Base-by-base conservation (phyloP, 345 rosid genomes). In the Populus tremula region DNA sequence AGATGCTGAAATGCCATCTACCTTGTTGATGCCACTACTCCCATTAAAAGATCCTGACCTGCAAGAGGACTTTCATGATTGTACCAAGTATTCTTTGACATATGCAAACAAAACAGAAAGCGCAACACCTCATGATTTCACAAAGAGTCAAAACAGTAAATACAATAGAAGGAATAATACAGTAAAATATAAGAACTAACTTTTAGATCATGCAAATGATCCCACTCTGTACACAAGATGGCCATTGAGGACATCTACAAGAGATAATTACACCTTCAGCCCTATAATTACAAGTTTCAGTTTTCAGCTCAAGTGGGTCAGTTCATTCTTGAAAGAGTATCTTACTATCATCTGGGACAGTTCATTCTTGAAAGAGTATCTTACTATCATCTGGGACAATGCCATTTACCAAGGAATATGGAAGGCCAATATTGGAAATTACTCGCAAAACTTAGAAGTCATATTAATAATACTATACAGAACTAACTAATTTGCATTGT, bases 11-110 rank as follows among this genome's bases (percentile, higher is more conserved):
- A 81, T 70, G 35, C 69, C 79, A 66, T 87, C 87, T n/a, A 75
- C 72, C 77, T 83, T 87, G 73, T 67, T 87, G 41, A 75, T 73
- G 54, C 85, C 81, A 75, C 76, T 67, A 62, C 74, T 64, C 66
- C 85, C 85, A 75, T 63, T 76, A 18, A 77, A 77, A 64, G 86
- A 85, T 69, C 89, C 88, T 18, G 87, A 73, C 69, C 91, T 88
- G 87, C 79, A 81, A 68, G 71, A 79, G 65, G 45, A 67, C 56
- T 67, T 49, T 70, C 74, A 33, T 23, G 31, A 59, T 59, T 12
- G 23, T 25, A 59, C 14, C 16, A 11, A 23, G 12, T 23, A 59
- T 23, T 59, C 25, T 11, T 59, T 59, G 64, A n/a, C 23, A 23
- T 2, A 3, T 59, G 29, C 64, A 59, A 23, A 59, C 64, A 59